These are phyloP conservation scores for Heliosperma pusillum DNA, from an alignment of 148 eudicot genomes.

Conservation along the genomic window DNA sequence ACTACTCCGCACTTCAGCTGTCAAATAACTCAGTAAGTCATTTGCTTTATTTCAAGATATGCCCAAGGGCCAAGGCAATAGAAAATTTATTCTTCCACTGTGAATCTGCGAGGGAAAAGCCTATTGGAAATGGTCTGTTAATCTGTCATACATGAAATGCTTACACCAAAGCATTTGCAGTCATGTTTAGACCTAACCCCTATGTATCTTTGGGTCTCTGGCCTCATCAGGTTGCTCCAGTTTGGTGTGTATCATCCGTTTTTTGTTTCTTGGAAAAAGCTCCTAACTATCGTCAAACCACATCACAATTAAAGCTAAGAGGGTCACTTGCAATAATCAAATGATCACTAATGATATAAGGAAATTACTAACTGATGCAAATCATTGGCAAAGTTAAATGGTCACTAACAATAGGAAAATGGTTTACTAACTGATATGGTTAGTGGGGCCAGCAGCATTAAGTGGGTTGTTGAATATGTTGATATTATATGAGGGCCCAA, in stretches of 20 bases:
- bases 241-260: background rate
- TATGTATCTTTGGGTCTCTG: background rate
- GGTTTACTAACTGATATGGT: too few species aligned
- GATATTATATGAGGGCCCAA: too few species aligned
- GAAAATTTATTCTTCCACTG: background rate
- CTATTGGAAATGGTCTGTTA: background rate
- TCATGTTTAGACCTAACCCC: background rate
- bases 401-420: too few species aligned
- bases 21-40: too few species aligned
- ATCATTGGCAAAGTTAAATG: too few species aligned
- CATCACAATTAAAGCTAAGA: background rate
- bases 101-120: background rate
- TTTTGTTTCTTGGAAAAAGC: background rate
- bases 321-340: background rate
- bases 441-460: too few species aligned
- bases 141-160: background rate
- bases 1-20: too few species aligned
- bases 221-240: background rate
- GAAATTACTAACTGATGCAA: too few species aligned
- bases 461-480: too few species aligned
- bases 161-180: background rate
- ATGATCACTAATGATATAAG: too few species aligned
- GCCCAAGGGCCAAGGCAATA: too few species aligned
- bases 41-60: too few species aligned
- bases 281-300: background rate